Evolutionary conservation across 495 filamentous ascomycete species (phyloP).

Genomic region (Xanthoparmelia taractica): DNA sequence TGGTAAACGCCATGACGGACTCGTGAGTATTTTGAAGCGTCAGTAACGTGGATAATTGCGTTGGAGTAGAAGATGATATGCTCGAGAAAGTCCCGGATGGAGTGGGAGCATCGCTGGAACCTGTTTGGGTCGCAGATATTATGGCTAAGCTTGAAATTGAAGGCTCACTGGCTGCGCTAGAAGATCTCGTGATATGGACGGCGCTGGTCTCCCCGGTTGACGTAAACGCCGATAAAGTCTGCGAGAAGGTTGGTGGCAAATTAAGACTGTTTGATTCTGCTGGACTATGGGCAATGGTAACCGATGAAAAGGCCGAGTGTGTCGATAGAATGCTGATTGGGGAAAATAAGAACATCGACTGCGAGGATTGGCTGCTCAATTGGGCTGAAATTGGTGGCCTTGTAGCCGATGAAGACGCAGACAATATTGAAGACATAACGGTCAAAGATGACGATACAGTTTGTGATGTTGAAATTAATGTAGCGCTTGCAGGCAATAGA

Average conservation of each 20-base stretch:
- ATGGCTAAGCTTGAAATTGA: neutral
- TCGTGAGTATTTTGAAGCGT: slow-evolving; percentile 2
- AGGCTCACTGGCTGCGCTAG: neutral
- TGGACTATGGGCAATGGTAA: neutral
- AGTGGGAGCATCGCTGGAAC: neutral
- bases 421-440: neutral
- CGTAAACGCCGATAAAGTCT: neutral
- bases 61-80: neutral
- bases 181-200: neutral
- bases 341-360: neutral
- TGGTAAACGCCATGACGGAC: slow-evolving; percentile 7
- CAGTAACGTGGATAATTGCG: neutral
- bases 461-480: neutral
- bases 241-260: neutral
- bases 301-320: neutral
- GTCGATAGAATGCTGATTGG: neutral
- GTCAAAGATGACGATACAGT: neutral
- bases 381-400: neutral
- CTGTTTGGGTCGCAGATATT: neutral
- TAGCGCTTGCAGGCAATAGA: neutral
- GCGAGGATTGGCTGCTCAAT: neutral
- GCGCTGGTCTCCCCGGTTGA: neutral
- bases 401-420: neutral
- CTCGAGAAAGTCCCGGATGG: neutral
- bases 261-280: neutral